Base-by-base conservation (phyloP, 148 eudicot species). In the Selenicereus undatus region DNA sequence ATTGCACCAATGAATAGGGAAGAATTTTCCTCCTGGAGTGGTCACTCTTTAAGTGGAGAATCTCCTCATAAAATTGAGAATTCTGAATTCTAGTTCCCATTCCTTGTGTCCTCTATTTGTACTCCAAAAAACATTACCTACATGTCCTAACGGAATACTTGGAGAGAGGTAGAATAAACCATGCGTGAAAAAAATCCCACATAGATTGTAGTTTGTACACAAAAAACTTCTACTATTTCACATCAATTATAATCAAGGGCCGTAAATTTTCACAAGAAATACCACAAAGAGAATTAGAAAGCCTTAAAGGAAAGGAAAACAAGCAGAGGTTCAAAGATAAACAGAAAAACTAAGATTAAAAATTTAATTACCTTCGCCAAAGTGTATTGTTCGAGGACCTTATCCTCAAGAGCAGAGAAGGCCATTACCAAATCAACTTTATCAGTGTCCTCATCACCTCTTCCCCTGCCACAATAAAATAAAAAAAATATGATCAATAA, bases 341-440 rank as follows among this genome's bases (percentile, higher is more conserved):
- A 60, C 36, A 48, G 20, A 62, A 62, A 8, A 17, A 48, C 42
- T 26, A 52, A 13, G 73, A 16, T 8, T 35, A 13, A 54, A 75
- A 66, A 5, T 26, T 20, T 24, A 83, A 13, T 69, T 91, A 93
- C 99, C 99, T 93, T 96, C 35, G 93, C 95, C 75, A 88, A 84
- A 85, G 99, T 92, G 82, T 93, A 93, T 73, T 90, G 97, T 79
- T 84, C 93, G 82, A 96, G 93, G 78, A 93, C 92, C 86, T 96
- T 93, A 78, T 96, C 99, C 88, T 93, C 98, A 82, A 93, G 94
- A 73, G 91, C 91, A 77, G 97, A 87, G 83, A 96, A 93, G 42
- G 97, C 89, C 88, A 84, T 85, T 30, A 91, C 88, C 86, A 96
- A 83, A 80, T 93, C 99, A 76, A 86, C 87, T 78, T 90, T 87